phyloP scores from a whole-genome alignment of 2,329 filamentous ascomycete species.

The Fusarium bactridioides region DNA sequence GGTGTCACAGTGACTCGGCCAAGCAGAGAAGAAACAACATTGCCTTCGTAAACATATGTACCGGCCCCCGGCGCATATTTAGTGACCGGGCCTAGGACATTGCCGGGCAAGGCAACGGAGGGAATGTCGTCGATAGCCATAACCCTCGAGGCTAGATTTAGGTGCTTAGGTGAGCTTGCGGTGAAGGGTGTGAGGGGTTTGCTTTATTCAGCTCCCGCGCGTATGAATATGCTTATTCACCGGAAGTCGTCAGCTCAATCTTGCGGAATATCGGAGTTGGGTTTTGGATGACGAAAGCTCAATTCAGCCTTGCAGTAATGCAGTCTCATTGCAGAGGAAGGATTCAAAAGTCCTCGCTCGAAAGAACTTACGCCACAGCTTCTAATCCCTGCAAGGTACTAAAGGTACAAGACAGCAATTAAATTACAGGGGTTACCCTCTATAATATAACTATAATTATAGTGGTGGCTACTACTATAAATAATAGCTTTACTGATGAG shows the following conservation, averaged over 20 bases:
- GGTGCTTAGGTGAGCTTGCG: conserved; percentile 24
- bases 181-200: not conserved
- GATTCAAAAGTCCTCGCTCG: too few species aligned
- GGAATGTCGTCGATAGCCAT: conserved; percentile 49
- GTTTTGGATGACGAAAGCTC: conserved; percentile 19
- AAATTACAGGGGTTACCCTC: too few species aligned
- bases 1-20: conserved; percentile 70
- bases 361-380: too few species aligned
- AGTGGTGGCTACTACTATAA: too few species aligned
- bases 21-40: conserved; percentile 83
- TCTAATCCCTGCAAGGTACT: too few species aligned
- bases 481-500: too few species aligned
- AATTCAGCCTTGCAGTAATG: conserved; percentile 25
- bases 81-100: conserved; percentile 73
- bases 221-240: conserved; percentile 7
- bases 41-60: conserved; percentile 79
- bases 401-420: too few species aligned
- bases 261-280: not conserved
- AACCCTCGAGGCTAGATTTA: not conserved
- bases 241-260: conserved; percentile 11
- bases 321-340: not conserved
- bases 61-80: conserved; percentile 79
- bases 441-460: too few species aligned
- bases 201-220: conserved; percentile 3
- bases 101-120: conserved; percentile 80